Evolutionary conservation across 306 rosid genomes (phyloP).

Genomic region (Sphenostylis stenocarpa): DNA sequence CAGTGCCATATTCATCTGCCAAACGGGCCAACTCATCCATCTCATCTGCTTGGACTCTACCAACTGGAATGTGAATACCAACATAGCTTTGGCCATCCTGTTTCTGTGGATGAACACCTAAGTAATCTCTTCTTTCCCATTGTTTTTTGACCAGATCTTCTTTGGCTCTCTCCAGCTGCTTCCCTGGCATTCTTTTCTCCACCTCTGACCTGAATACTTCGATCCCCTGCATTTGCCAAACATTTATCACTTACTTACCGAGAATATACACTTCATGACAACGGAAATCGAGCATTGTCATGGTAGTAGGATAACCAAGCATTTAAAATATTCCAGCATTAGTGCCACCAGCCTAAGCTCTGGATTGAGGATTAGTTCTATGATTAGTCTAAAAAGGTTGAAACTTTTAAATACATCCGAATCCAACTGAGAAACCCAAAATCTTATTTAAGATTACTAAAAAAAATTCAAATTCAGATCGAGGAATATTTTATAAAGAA

Average conservation of each 20-base stretch:
- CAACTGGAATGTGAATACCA: conserved; percentile 91
- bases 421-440: too few species aligned
- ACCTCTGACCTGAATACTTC: conserved; percentile 94
- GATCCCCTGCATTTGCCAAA: conserved; percentile 61
- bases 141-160: conserved; percentile 64
- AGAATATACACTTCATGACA: not conserved
- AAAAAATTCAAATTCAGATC: too few species aligned
- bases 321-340: not conserved
- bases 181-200: conserved; percentile 75
- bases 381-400: too few species aligned
- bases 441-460: too few species aligned
- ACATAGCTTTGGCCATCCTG: conserved; percentile 77
- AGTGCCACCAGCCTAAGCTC: too few species aligned
- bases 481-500: too few species aligned
- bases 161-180: conserved; percentile 62
- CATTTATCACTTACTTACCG: not conserved
- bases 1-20: conserved; percentile 73
- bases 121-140: conserved; percentile 90
- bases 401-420: too few species aligned
- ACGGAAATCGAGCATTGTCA: not conserved
- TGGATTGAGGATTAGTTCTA: too few species aligned
- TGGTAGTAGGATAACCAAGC: not conserved
- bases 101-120: conserved; percentile 85
- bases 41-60: conserved; percentile 86
- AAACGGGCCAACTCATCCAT: conserved; percentile 83